These are phyloP conservation scores for Silene vulgaris DNA, from an alignment of 179 eudicot species.

Conservation along the genomic window DNA sequence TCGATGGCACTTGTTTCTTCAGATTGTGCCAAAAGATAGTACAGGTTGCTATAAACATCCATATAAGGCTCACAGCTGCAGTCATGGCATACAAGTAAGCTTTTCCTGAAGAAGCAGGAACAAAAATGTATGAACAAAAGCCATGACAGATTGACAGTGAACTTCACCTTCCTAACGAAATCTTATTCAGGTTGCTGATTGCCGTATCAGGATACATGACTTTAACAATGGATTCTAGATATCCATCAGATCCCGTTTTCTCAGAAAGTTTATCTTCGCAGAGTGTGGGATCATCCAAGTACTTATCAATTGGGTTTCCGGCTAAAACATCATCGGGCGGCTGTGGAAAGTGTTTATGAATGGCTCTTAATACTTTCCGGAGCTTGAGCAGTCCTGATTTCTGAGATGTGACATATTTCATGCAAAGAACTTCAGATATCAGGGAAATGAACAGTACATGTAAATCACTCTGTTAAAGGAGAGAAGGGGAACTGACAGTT, in stretches of 20 bases:
- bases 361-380: conserved; percentile 91
- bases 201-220: conserved; percentile 53
- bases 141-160: conserved; percentile 10
- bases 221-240: conserved; percentile 53
- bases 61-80: conserved; percentile 87
- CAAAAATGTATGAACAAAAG: conserved; percentile 8
- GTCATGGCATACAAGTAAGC: conserved; percentile 21
- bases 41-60: conserved; percentile 91
- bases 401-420: conserved; percentile 38
- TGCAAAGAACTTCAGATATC: conserved; percentile 19
- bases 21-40: conserved; percentile 77
- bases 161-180: conserved; percentile 48
- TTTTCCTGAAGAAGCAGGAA: conserved; percentile 13
- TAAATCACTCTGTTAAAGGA: neutral
- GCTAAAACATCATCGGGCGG: conserved; percentile 76
- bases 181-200: conserved; percentile 41
- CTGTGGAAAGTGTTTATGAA: conserved; percentile 88
- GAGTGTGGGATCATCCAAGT: conserved; percentile 69
- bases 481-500: conserved; percentile 52
- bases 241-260: conserved; percentile 72
- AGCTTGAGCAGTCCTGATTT: conserved; percentile 78
- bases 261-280: conserved; percentile 88
- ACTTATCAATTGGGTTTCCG: conserved; percentile 74
- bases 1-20: conserved; percentile 94
- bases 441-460: neutral